Evolutionary conservation across 768 basidiomycete species (phyloP).

Genomic region (Kwoniella sp.): DNA sequence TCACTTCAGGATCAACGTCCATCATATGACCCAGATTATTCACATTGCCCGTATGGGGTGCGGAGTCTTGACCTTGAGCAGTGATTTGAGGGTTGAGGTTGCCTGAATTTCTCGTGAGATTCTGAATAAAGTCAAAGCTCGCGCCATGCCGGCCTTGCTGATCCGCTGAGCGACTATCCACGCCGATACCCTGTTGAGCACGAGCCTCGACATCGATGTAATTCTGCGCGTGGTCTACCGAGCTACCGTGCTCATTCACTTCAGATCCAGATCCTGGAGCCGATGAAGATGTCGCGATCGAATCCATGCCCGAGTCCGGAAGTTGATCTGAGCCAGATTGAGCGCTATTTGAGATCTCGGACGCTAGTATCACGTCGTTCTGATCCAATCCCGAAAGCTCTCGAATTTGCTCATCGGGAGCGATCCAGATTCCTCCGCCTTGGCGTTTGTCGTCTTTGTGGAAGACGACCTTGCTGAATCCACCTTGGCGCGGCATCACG

Average conservation of each 20-base stretch:
- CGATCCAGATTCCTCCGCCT: slow-evolving; percentile 84
- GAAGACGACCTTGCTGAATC: slow-evolving; percentile 63
- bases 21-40: slow-evolving; percentile 6
- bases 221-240: not conserved
- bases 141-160: not conserved
- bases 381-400: slow-evolving; percentile 20
- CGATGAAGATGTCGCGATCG: not conserved
- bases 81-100: slow-evolving; percentile 52
- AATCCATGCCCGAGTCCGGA: not conserved
- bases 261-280: not conserved
- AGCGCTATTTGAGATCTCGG: slow-evolving; percentile 5
- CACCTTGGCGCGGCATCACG: slow-evolving; percentile 53
- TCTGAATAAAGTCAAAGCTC: slow-evolving; percentile 1
- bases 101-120: slow-evolving; percentile 6
- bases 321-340: not conserved
- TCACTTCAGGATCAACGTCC: slow-evolving; percentile 9
- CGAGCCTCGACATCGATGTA: not conserved
- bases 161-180: not conserved
- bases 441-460: slow-evolving; percentile 77
- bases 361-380: slow-evolving; percentile 23
- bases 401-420: slow-evolving; percentile 55
- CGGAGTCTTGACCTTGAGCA: slow-evolving; percentile 2
- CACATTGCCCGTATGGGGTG: not conserved
- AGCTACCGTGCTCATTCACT: not conserved
- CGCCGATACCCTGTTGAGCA: not conserved